A percentile compares a stretch with the other conserved stretches of the same genome.
Evolutionary conservation across 768 basidiomycete species (phyloP).

Genomic region (Tulasnella sp.): DNA sequence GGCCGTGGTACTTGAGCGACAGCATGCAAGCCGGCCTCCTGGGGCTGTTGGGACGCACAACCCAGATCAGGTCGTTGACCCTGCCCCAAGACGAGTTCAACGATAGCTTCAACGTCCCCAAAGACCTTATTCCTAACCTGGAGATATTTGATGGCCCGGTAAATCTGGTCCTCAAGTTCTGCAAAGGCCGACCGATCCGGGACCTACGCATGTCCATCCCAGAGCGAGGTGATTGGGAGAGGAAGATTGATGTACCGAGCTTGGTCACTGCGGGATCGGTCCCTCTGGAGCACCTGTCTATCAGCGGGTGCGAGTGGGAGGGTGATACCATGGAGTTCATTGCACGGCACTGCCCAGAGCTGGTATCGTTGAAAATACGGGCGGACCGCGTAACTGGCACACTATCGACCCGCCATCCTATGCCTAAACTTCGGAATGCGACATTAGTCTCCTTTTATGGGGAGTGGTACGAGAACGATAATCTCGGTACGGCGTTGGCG

Average conservation of each 20-base stretch:
- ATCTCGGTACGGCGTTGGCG: too few relatives aligned
- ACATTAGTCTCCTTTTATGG: neutral
- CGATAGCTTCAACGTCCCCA: neutral
- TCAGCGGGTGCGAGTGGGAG: neutral
- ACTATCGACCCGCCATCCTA: neutral
- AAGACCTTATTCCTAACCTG: neutral
- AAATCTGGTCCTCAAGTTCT: neutral
- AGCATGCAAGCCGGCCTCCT: neutral
- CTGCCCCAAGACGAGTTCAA: neutral
- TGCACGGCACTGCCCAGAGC: neutral
- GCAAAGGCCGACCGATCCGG: neutral
- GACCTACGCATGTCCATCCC: neutral
- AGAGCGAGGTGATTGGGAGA: neutral
- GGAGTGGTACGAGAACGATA: too few relatives aligned
- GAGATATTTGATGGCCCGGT: neutral
- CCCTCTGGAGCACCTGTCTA: neutral
- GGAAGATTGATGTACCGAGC: neutral
- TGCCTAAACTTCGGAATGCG: neutral
- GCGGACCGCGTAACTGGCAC: neutral
- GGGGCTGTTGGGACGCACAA: neutral
- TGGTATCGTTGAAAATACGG: constrained; percentile 36
- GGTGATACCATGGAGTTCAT: neutral
- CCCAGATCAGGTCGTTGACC: neutral
- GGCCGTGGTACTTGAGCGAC: neutral
- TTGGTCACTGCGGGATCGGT: neutral